Percentiles rank a stretch among this genome's conserved stretches.
phyloP scores from a whole-genome alignment of 176 grass and related monocot genomes.

The Musa troglodytarum region DNA sequence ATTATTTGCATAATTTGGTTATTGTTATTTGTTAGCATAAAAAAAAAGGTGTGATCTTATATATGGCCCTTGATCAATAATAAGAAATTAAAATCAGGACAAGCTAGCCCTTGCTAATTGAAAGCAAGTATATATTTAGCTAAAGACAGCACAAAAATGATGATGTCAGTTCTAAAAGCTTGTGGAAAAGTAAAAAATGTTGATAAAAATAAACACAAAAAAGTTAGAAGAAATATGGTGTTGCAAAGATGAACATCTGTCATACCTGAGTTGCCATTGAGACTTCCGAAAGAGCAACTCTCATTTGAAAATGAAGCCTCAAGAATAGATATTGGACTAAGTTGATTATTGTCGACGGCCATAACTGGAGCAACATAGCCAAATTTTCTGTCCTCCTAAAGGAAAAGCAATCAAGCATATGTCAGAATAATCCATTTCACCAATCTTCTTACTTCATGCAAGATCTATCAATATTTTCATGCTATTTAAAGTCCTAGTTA shows the following conservation, averaged over 20 bases:
- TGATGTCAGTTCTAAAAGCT: too few species aligned
- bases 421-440: not conserved
- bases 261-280: constrained; percentile 35
- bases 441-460: not conserved
- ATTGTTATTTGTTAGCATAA: too few species aligned
- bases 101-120: too few species aligned
- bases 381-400: constrained; percentile 34
- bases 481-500: not conserved
- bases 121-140: too few species aligned
- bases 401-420: not conserved
- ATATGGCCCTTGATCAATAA: too few species aligned
- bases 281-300: constrained; percentile 22
- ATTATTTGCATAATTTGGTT: too few species aligned
- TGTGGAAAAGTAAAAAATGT: too few species aligned
- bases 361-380: constrained; percentile 11
- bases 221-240: not conserved
- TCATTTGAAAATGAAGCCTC: constrained; percentile 37
- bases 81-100: too few species aligned
- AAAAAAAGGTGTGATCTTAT: too few species aligned
- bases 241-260: not conserved
- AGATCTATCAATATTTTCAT: not conserved
- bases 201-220: too few species aligned
- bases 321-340: constrained; percentile 26
- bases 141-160: too few species aligned
- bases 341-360: constrained; percentile 18